Evolutionary conservation across 371 early-diverging fungal species (phyloP), one percentile per base, ranked within the genome.

Genomic region (Mortierella sp.): DNA sequence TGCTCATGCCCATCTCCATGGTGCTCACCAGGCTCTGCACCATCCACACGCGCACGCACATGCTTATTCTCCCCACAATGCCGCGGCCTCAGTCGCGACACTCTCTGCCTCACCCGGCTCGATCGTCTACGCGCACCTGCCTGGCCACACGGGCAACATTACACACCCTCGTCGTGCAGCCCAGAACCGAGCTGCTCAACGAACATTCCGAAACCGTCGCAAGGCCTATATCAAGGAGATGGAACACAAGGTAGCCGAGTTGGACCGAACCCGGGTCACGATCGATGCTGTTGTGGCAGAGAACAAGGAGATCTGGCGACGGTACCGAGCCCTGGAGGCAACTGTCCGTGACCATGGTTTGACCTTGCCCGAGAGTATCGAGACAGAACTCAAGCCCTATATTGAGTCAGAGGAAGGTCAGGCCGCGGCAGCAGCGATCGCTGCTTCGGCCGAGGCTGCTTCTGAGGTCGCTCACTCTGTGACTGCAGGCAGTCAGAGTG

Each of bases 161-260:
- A 76, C 77, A 18, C 77, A 76, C 48, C 77, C 77, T n/a, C 77
- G 77, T 15, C 84, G 91, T 19, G 87, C 89, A 45, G 90, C 87
- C 47, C 92, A 92, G 68, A 92, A 92, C 73, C 80, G 92, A 28
- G 88, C 86, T 5, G 91, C 91, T 0, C 92, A 92, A 72, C 77
- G 90, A 18, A 89, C 90, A 1, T 92, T 91, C 75, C 86, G 92
- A 18, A 88, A 90, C 74, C 85, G 92, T 15, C 91, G 90, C 68
- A 83, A 90, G 74, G 86, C 84, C n/a, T 88, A 91, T 64, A 87
- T 90, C 77, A 83, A 83, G 45, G 90, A 89, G 29, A 85, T 90
- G 16, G 91, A 92, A 61, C 68, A 72, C 2, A 86, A 83, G 60
- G 84, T 84, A 16, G 62, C 70, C 53, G 64, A 75, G 21, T 74